Conservation (phyloP, 371 early-diverging fungal species). For the Smittium culicis region DNA sequence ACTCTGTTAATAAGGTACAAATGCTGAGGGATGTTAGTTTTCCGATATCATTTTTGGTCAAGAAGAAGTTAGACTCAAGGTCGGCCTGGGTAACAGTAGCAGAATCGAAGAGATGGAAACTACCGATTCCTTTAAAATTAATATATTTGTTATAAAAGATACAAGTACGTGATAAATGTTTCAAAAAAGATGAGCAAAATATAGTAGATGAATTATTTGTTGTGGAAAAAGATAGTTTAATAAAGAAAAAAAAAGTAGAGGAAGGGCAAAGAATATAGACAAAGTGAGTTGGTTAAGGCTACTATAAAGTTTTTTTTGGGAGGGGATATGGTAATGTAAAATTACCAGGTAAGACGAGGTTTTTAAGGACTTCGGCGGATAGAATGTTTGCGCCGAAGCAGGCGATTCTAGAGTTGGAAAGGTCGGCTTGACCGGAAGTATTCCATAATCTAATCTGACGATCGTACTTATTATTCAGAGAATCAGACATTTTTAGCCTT, state of each 20-base stretch:
- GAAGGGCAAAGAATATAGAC: neutral
- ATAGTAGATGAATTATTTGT: too few species aligned
- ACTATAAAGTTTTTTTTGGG: too few species aligned
- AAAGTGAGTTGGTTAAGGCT: neutral
- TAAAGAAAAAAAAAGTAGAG: neutral
- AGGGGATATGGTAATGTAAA: too few species aligned
- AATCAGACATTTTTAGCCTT: neutral
- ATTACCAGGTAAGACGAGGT: conserved; percentile 89
- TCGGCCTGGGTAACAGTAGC: conserved; percentile 46
- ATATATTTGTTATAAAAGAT: too few species aligned
- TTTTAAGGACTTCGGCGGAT: conserved; percentile 84
- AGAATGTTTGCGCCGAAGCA: conserved; percentile 68
- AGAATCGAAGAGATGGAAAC: conserved; percentile 68
- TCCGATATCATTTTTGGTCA: conserved; percentile 48
- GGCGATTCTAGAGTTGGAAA: conserved; percentile 67
- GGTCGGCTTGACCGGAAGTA: conserved; percentile 70
- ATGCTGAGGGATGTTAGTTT: conserved; percentile 47
- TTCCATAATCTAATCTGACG: conserved; percentile 60
- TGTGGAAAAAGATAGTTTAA: conserved; percentile 1
- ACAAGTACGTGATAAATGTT: too few species aligned
- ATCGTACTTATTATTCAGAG: neutral
- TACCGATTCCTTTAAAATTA: conserved; percentile 88
- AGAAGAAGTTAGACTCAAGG: conserved; percentile 78
- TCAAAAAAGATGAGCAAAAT: too few species aligned
- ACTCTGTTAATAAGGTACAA: conserved; percentile 51